Evolutionary conservation across 2,329 filamentous ascomycete genomes (phyloP).

Genomic region (Cladosporium sp.): DNA sequence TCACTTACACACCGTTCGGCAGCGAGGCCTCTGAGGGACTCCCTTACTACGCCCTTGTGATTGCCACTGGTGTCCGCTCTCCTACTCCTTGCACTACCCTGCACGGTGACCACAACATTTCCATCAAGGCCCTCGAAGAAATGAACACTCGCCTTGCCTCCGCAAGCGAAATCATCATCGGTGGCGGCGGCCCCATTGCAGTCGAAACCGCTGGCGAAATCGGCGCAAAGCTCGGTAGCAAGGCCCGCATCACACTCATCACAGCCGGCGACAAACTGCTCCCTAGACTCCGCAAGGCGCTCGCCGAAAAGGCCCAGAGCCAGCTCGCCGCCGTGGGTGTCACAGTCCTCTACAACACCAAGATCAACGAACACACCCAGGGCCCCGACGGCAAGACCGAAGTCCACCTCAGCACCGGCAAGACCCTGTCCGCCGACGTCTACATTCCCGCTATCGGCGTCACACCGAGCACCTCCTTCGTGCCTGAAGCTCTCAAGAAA

Average conservation of each 20-base stretch:
- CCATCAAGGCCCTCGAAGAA: constrained; percentile 36
- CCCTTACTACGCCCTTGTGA: constrained; percentile 57
- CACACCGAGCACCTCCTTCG: constrained; percentile 54
- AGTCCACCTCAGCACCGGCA: constrained; percentile 50
- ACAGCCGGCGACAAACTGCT: constrained; percentile 46
- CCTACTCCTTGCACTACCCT: constrained; percentile 48
- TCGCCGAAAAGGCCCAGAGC: constrained; percentile 47
- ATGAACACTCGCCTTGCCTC: constrained; percentile 39
- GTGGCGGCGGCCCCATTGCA: constrained; percentile 42
- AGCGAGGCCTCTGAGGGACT: constrained; percentile 41
- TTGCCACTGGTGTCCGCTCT: constrained; percentile 57
- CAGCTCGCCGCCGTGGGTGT: constrained; percentile 53
- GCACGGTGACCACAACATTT: constrained; percentile 41
- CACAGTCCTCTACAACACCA: constrained; percentile 34
- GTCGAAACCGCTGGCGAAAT: constrained; percentile 45
- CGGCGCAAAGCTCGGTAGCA: constrained; percentile 36
- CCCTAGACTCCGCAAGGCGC: constrained; percentile 42
- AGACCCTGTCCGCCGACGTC: constrained; percentile 51
- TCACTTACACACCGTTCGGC: constrained; percentile 44
- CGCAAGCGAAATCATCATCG: constrained; percentile 40
- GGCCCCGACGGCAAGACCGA: constrained; percentile 46
- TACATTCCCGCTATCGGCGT: constrained; percentile 58
- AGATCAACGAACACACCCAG: constrained; percentile 30
- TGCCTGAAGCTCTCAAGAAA: constrained; percentile 50
- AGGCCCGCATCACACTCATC: constrained; percentile 50